A percentile compares a stretch with the other conserved stretches of the same genome.
phyloP scores from a whole-genome alignment of 306 rosid genomes.

The Cicer cuneatum region DNA sequence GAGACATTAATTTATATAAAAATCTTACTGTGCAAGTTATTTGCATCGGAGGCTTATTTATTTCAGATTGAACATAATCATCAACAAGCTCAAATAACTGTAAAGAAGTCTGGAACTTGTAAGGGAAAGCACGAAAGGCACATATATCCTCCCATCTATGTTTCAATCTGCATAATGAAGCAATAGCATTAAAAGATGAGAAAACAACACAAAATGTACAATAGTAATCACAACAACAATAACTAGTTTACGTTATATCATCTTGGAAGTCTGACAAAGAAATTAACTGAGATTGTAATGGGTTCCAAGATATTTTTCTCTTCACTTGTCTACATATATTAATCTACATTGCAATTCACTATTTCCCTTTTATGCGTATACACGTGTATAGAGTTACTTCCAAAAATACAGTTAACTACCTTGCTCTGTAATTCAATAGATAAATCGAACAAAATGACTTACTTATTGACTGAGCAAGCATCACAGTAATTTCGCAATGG shows the following conservation, averaged over 20 bases:
- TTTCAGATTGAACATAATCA: constrained; percentile 87
- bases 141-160: constrained; percentile 78
- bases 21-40: constrained; percentile 72
- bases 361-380: constrained; percentile 24
- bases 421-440: constrained; percentile 34
- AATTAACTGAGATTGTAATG: constrained; percentile 29
- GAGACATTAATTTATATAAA: constrained; percentile 19
- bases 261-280: constrained; percentile 1
- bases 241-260: constrained; percentile 38
- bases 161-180: constrained; percentile 54
- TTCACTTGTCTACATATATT: neutral
- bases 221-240: constrained; percentile 25
- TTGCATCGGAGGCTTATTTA: constrained; percentile 69
- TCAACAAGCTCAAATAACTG: constrained; percentile 86
- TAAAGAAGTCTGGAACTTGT: constrained; percentile 87
- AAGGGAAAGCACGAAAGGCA: constrained; percentile 83
- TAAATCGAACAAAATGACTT: constrained; percentile 46
- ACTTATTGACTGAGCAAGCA: constrained; percentile 64
- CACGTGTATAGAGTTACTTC: neutral
- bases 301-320: constrained; percentile 23
- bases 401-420: constrained; percentile 33
- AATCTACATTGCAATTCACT: neutral
- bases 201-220: constrained; percentile 25
- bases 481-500: constrained; percentile 77
- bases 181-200: constrained; percentile 34